Base-by-base conservation (phyloP, 176 grass and related monocot species). In the Lolium perenne region DNA sequence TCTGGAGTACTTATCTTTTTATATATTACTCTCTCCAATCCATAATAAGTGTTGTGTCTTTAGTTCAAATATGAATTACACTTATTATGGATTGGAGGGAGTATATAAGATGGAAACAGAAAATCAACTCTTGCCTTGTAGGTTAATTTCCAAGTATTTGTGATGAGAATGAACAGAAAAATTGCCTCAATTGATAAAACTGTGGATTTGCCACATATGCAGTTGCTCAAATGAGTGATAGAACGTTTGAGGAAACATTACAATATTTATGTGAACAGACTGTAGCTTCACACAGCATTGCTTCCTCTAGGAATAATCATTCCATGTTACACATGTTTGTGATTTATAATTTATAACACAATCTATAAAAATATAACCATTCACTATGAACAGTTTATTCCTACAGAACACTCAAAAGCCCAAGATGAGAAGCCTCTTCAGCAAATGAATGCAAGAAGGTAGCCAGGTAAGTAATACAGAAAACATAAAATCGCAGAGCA, bases 1-100 rank as follows among this genome's bases (percentile, higher is more conserved):
- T 80, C 41, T 80, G 60, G 59, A 57, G 55, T 20, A 60, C 38
- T 14, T 45, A 76, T 38, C n/a, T n/a, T n/a, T n/a, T n/a, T n/a
- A 35, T 35, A 35, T 35, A 35, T 35, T 35, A 35, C 32, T 35
- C 32, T 35, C 32, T 2, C 32, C 32, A 35, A 35, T 35, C 32
- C 32, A 35, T 35, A 35, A 35, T 35, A 35, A 35, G 32, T 35
- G 32, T 1, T 35, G 32, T 35, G 32, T 1, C 32, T 35, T 35
- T 35, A 35, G 32, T 35, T 35, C 32, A 35, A 35, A 35, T 35
- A 29, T 35, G 32, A 35, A 35, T 3, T 35, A 35, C 32, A 35
- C 32, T 35, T 35, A 35, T 35, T 35, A 35, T 35, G 32, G 32
- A 35, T 35, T 35, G 32, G 32, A 35, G 41, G 41, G 41, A 43